phyloP scores from a whole-genome alignment of 805 yeast genomes.

The Teunomyces gatunensis region DNA sequence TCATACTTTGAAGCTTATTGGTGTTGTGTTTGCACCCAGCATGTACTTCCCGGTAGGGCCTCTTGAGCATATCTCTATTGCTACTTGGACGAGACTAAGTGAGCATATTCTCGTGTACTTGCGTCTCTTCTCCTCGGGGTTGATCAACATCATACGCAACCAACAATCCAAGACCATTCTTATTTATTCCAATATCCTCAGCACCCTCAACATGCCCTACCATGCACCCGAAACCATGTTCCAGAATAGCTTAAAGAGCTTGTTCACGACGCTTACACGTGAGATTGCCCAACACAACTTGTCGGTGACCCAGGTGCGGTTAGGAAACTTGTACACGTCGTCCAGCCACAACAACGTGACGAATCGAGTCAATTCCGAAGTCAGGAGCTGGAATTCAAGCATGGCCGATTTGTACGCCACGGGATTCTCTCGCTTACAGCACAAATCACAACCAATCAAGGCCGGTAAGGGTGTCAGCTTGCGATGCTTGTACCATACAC shows the following conservation, averaged over 20 bases:
- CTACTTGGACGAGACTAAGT: conserved; percentile 52
- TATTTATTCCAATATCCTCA: conserved; percentile 54
- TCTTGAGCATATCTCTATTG: conserved; percentile 50
- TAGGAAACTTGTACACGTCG: conserved; percentile 38
- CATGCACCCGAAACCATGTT: conserved; percentile 62
- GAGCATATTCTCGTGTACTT: conserved; percentile 49
- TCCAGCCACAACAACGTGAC: conserved; percentile 16
- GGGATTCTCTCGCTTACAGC: conserved; percentile 31
- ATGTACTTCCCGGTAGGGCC: conserved; percentile 68
- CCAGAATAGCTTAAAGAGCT: conserved; percentile 41
- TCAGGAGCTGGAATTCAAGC: conserved; percentile 37
- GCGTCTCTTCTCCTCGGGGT: conserved; percentile 52
- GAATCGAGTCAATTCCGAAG: conserved; percentile 34
- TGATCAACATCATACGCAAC: conserved; percentile 50
- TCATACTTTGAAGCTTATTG: conserved; percentile 56
- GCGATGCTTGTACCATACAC: conserved; percentile 36
- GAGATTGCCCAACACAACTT: conserved; percentile 36
- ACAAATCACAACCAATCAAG: conserved; percentile 27
- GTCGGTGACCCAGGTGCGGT: conserved; percentile 37
- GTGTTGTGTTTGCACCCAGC: conserved; percentile 69
- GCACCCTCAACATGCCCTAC: conserved; percentile 55
- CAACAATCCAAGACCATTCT: conserved; percentile 51
- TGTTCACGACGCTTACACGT: conserved; percentile 34
- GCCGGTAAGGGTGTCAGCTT: conserved; percentile 30
- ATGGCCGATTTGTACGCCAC: conserved; percentile 32